Percentiles rank a stretch among this genome's conserved stretches.
Evolutionary conservation across 176 grass and related monocot genomes (phyloP).

Genomic region (Aegilops umbellulata): DNA sequence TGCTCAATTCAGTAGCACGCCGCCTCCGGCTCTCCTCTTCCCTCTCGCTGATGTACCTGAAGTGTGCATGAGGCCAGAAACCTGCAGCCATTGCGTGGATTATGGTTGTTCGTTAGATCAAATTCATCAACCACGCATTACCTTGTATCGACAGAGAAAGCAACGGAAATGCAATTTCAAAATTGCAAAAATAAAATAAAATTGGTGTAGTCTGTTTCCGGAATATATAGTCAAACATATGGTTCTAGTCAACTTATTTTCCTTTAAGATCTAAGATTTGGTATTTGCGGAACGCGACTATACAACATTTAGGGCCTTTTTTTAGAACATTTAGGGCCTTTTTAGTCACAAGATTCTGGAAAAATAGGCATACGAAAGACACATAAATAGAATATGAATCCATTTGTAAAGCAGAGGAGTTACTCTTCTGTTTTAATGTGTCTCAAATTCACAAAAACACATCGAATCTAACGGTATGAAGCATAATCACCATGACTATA

Average conservation of each 20-base stretch:
- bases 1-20: neutral
- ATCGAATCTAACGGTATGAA: too few relatives aligned
- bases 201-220: too few relatives aligned
- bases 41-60: constrained; percentile 19
- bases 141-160: neutral
- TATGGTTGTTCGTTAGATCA: neutral
- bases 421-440: too few relatives aligned
- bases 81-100: neutral
- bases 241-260: neutral
- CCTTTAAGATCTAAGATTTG: neutral
- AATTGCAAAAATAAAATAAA: too few relatives aligned
- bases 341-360: neutral
- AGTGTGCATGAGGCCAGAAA: constrained; percentile 43
- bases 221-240: neutral
- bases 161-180: neutral
- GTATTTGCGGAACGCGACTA: neutral
- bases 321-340: neutral
- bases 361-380: neutral
- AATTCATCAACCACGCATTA: neutral
- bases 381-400: neutral
- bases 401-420: neutral
- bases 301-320: neutral
- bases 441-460: too few relatives aligned
- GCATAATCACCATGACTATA: too few relatives aligned
- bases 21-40: neutral